These are phyloP conservation scores for Elsinoe arachidis DNA, from an alignment of 2,329 filamentous ascomycete species.

Conservation along the genomic window DNA sequence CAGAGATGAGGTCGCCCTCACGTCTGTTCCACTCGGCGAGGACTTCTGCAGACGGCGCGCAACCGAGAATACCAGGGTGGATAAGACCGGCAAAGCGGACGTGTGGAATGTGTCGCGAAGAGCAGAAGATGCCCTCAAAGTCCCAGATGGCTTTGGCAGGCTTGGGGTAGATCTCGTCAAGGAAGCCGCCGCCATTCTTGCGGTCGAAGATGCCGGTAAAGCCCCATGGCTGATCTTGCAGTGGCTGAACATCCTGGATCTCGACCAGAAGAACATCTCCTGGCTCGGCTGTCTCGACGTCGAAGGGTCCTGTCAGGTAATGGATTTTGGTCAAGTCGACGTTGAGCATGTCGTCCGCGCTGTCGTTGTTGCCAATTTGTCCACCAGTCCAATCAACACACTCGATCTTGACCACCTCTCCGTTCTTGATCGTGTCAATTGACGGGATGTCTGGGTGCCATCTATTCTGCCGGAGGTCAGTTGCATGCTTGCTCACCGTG, in stretches of 20 bases:
- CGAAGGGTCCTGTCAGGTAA: slow-evolving; percentile 83
- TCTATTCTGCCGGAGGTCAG: slow-evolving; percentile 54
- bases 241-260: slow-evolving; percentile 87
- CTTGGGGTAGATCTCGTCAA: slow-evolving; percentile 79
- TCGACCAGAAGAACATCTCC: slow-evolving; percentile 80
- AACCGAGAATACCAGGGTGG: slow-evolving; percentile 85
- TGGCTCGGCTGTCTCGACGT: slow-evolving; percentile 73
- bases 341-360: slow-evolving; percentile 76
- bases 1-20: slow-evolving; percentile 68
- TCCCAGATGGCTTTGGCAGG: slow-evolving; percentile 73
- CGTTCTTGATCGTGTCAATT: slow-evolving; percentile 63
- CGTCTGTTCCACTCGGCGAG: slow-evolving; percentile 76
- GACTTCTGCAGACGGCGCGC: slow-evolving; percentile 70
- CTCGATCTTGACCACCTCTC: slow-evolving; percentile 87
- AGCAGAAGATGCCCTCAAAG: slow-evolving; percentile 71
- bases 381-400: slow-evolving; percentile 70
- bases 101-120: slow-evolving; percentile 75
- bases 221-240: slow-evolving; percentile 79
- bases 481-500: neutral
- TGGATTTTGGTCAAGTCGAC: slow-evolving; percentile 79
- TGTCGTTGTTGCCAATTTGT: slow-evolving; percentile 82
- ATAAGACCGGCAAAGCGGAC: slow-evolving; percentile 85
- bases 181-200: slow-evolving; percentile 76
- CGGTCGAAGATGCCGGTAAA: slow-evolving; percentile 77
- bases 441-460: slow-evolving; percentile 89